Evolutionary conservation across 2,329 filamentous ascomycete species (phyloP), one percentile per base, ranked within the genome.

Genomic region (Akanthomyces muscarius): DNA sequence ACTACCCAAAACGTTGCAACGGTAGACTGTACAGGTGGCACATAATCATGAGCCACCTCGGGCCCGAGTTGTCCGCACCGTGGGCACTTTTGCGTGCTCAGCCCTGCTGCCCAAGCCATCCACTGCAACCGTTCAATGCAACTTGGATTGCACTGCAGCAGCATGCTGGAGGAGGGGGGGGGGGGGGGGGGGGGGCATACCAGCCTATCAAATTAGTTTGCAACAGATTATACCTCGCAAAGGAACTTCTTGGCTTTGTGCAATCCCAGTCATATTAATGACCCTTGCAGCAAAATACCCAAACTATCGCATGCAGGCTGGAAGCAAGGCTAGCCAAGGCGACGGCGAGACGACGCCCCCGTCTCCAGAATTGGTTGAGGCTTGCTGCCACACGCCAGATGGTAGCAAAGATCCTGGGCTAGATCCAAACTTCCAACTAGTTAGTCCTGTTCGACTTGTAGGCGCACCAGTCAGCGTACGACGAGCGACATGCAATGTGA

Each of bases 401-500:
- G 16, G 23, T 5, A 30, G 10, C 14, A 36, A 28, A 55, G 52
- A 41, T 55, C 36, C 21, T 42, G 23, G 36, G 16, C 36, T 23
- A 42, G 52, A 55, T 55, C 23, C 33, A 36, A 36, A 42, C 33
- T 42, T 55, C 23, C 33, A 36, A 36, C 33, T 36, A 36, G 33
- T 36, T 3, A 30, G n/a, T 3, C 23, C 4, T 30, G 33, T n/a
- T 13, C 21, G 41, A 11, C 16, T n/a, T 14, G 11, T 41, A 56
- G 16, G 54, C 33, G 42, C 52, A 41, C 54, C 54, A 57, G 54
- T 57, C 54, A 36, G 54, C 41, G 25, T 5, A 21, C 36, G n/a
- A 14, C 28, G 18, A 36, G 13, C 44, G n/a, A 5, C 45, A 21
- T 36, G 54, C 54, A 57, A 41, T 57, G 28, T 57, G 54, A 57